Evolutionary conservation across 2,329 filamentous ascomycete species (phyloP), one percentile per base, ranked within the genome.

Genomic region (Alternaria atra): DNA sequence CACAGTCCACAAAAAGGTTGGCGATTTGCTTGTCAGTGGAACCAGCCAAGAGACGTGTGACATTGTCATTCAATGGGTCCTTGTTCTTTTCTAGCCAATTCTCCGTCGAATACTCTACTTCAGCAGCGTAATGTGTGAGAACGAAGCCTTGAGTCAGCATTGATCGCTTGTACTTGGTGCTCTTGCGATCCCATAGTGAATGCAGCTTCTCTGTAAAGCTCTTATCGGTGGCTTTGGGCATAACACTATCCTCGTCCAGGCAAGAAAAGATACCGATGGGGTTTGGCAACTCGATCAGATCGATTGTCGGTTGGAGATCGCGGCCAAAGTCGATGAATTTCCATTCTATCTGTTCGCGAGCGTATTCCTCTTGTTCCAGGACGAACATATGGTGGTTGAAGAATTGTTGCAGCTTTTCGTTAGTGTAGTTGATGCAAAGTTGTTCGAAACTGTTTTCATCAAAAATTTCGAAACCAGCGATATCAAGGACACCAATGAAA

Each of bases 381-480:
- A 99, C 95, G 75, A 99, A 99, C 95, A 99, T 99, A 83, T 99
- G 96, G 77, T 99, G 95, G 73, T 99, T 99, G 86, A 99, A 99
- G 79, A 99, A 99, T 70, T 99, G 95, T 75, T 99, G 95, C 6
- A 99, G 84, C 81, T 99, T 99, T 82, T 99, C 95, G 80, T 99
- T 99, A 75, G 98, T 96, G 75, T 98, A 99, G 83, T 99, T 99
- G 85, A 99, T 99, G 81, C 95, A 99, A 7, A 99, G 87, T 80
- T 99, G 95, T 79, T 99, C 95, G 73, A 99, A 99, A 67, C 92
- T 97, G 83, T 99, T 99, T 82, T 94, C 95, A 78, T 99, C 95
- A 70, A 99, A 99, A 60, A 99, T 99, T 76, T 99, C 95, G 79
- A 99, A 99, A 62, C 95, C 95, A 66, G 96, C 96, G 79, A 99